phyloP scores from a whole-genome alignment of 2,329 filamentous ascomycete species.

The Claviceps paspali region DNA sequence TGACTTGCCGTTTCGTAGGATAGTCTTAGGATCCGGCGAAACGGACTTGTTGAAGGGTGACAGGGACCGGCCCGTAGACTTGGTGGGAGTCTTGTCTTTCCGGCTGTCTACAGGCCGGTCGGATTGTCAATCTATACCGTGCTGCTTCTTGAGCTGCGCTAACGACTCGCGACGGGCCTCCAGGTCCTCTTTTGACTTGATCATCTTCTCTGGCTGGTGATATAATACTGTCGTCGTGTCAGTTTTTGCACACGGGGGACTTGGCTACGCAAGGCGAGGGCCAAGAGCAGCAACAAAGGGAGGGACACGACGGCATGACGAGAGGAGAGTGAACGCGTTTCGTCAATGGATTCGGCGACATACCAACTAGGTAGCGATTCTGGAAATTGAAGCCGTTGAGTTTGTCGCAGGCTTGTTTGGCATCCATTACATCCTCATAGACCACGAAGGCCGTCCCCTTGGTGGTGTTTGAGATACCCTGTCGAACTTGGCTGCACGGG shows the following conservation, averaged over 20 bases:
- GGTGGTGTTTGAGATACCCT: constrained; percentile 92
- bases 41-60: constrained; percentile 25
- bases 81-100: constrained; percentile 26
- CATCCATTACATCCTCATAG: constrained; percentile 98
- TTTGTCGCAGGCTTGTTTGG: constrained; percentile 97
- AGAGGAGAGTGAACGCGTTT: constrained; percentile 4
- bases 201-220: constrained; percentile 51
- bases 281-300: background rate
- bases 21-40: constrained; percentile 27
- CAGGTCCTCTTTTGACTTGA: constrained; percentile 83
- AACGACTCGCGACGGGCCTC: constrained; percentile 89
- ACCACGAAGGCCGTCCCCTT: constrained; percentile 98
- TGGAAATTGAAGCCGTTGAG: constrained; percentile 99
- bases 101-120: constrained; percentile 48
- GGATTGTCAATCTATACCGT: constrained; percentile 94
- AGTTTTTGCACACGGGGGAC: background rate
- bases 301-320: background rate
- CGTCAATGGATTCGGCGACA: constrained; percentile 15
- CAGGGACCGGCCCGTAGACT: constrained; percentile 48
- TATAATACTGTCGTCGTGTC: constrained; percentile 34
- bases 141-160: constrained; percentile 94
- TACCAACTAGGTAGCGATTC: constrained; percentile 96
- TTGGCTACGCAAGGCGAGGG: background rate
- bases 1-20: constrained; percentile 27
- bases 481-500: constrained; percentile 72